Percentiles rank a stretch among this genome's conserved stretches.
phyloP scores from a whole-genome alignment of 805 yeast species.

The Blastobotrys muscicola region DNA sequence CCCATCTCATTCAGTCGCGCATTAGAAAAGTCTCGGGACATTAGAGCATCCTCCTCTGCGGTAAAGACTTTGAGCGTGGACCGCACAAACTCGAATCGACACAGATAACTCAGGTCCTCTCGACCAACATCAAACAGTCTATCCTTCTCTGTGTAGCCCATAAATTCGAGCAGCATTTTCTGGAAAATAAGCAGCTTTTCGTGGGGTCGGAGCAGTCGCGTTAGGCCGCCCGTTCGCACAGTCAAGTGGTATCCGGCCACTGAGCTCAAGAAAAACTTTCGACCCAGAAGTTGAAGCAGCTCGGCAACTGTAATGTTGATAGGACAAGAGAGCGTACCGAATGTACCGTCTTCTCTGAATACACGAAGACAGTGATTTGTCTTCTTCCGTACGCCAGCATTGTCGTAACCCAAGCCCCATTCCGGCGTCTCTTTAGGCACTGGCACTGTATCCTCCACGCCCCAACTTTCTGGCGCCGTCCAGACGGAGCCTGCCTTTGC shows the following conservation, averaged over 20 bases:
- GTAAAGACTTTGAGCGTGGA: slow-evolving; percentile 51
- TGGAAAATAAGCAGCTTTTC: slow-evolving; percentile 76
- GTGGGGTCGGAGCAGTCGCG: slow-evolving; percentile 59
- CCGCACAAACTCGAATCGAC: slow-evolving; percentile 66
- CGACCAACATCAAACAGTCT: slow-evolving; percentile 69
- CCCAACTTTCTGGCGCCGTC: slow-evolving; percentile 24
- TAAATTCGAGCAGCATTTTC: slow-evolving; percentile 55
- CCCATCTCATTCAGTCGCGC: slow-evolving; percentile 67
- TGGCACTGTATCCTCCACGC: slow-evolving; percentile 11
- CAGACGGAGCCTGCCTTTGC: slow-evolving; percentile 9
- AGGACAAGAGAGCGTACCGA: slow-evolving; percentile 74
- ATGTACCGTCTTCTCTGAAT: slow-evolving; percentile 74
- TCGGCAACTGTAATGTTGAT: slow-evolving; percentile 71
- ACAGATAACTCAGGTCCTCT: slow-evolving; percentile 72
- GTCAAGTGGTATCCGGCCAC: slow-evolving; percentile 69
- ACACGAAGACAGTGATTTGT: slow-evolving; percentile 44
- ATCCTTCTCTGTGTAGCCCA: slow-evolving; percentile 76
- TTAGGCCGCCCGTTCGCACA: slow-evolving; percentile 63
- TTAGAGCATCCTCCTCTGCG: slow-evolving; percentile 56
- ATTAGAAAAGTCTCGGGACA: slow-evolving; percentile 56
- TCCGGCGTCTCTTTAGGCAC: slow-evolving; percentile 12
- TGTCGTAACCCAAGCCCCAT: slow-evolving; percentile 20
- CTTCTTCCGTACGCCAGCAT: slow-evolving; percentile 13
- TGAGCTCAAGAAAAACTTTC: slow-evolving; percentile 65
- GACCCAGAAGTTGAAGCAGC: slow-evolving; percentile 57